These are phyloP conservation scores for Lupinus albus DNA, from an alignment of 306 rosid species.

Conservation along the genomic window DNA sequence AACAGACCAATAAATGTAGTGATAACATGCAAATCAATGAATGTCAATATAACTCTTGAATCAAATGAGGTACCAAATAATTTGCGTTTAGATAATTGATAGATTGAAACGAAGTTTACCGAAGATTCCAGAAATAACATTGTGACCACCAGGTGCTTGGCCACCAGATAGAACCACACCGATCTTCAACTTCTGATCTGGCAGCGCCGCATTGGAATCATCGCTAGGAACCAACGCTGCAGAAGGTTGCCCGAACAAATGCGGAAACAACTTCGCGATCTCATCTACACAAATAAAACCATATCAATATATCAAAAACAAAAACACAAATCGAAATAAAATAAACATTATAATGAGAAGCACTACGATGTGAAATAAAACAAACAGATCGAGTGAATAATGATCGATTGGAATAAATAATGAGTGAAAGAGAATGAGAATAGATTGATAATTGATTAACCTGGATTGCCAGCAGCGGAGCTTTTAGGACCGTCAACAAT, in stretches of 20 bases:
- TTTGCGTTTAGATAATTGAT: no score
- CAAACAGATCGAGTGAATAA: neutral
- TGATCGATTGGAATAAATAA: conserved; percentile 46
- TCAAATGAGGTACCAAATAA: no score
- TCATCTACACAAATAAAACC: conserved; percentile 53
- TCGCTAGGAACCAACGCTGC: conserved; percentile 57
- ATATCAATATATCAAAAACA: neutral
- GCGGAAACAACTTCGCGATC: conserved; percentile 90
- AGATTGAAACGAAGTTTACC: conserved; percentile 49
- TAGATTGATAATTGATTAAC: conserved; percentile 38
- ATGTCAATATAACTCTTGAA: no score
- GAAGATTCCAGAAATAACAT: conserved; percentile 87
- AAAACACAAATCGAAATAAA: neutral
- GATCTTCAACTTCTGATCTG: conserved; percentile 68
- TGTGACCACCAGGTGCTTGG: conserved; percentile 98
- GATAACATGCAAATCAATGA: no score
- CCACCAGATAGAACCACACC: conserved; percentile 98
- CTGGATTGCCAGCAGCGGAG: conserved; percentile 97
- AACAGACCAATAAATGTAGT: no score
- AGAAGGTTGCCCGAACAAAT: conserved; percentile 91
- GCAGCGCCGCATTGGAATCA: conserved; percentile 35
- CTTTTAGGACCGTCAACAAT: conserved; percentile 79
- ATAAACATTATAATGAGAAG: neutral
- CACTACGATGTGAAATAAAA: neutral
- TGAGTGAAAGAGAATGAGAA: neutral